phyloP scores from a whole-genome alignment of 768 basidiomycete species.

The Hypsizygus marmoreus region DNA sequence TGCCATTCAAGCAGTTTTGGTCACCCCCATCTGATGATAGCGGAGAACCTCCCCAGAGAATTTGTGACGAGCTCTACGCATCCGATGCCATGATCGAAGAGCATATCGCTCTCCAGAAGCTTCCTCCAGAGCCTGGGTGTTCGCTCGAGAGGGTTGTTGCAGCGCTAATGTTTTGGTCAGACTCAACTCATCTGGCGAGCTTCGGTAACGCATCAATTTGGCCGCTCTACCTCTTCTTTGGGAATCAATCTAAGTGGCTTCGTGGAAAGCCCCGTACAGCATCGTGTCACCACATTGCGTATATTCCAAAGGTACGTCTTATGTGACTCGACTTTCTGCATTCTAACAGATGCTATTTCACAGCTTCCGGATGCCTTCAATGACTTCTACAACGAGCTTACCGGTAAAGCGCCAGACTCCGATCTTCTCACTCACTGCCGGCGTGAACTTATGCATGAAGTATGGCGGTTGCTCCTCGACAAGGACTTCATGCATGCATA shows the following conservation, averaged over 20 bases:
- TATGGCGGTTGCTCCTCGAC: slow-evolving; percentile 28
- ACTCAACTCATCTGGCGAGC: slow-evolving; percentile 33
- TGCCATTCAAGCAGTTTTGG: slow-evolving; percentile 23
- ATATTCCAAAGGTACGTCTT: slow-evolving; percentile 37
- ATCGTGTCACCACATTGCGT: slow-evolving; percentile 36
- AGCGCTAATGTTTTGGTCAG: slow-evolving; percentile 32
- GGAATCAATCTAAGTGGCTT: slow-evolving; percentile 42
- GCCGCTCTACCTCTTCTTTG: slow-evolving; percentile 44
- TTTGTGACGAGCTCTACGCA: slow-evolving; percentile 26
- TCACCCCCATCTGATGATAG: slow-evolving; percentile 16
- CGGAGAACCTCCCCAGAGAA: slow-evolving; percentile 12
- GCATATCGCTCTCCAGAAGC: slow-evolving; percentile 19
- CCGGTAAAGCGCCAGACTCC: slow-evolving; percentile 6
- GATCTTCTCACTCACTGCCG: slow-evolving; percentile 31
- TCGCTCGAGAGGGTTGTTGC: slow-evolving; percentile 22
- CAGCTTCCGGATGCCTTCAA: slow-evolving; percentile 28
- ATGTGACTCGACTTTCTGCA: neutral
- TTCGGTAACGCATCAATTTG: slow-evolving; percentile 39
- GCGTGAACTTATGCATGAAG: slow-evolving; percentile 34
- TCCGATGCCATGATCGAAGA: slow-evolving; percentile 24
- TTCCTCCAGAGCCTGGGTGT: slow-evolving; percentile 18
- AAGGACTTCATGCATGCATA: slow-evolving; percentile 27
- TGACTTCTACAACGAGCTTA: slow-evolving; percentile 15
- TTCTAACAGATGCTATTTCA: neutral
- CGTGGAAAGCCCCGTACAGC: slow-evolving; percentile 25